Evolutionary conservation across 2,329 filamentous ascomycete species (phyloP).

Genomic region (Diaporthe sp.): DNA sequence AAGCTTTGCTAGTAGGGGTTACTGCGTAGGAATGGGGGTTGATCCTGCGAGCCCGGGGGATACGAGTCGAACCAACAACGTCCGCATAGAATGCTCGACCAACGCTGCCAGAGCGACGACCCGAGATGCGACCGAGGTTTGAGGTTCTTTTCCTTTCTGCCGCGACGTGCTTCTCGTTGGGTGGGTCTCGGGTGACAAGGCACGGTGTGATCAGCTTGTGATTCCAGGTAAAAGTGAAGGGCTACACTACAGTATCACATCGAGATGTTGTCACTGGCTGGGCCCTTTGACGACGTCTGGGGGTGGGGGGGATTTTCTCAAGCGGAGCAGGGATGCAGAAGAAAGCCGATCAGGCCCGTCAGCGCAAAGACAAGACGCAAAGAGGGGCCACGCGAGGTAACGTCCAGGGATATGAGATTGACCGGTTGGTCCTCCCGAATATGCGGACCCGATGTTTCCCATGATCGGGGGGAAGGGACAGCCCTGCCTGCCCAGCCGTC

Average conservation of each 20-base stretch:
- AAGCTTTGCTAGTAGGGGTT: conserved; percentile 15
- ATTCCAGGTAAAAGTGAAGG: background rate
- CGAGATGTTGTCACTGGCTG: conserved; percentile 3
- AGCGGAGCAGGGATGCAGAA: conserved; percentile 1
- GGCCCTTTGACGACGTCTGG: background rate
- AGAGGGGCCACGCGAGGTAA: background rate
- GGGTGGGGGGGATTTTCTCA: background rate
- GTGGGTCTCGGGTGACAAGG: background rate
- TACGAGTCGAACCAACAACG: conserved; percentile 11
- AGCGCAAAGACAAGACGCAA: background rate
- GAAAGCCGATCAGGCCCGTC: background rate
- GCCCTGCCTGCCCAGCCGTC: conserved; percentile 1
- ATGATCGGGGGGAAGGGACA: conserved; percentile 5
- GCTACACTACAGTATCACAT: background rate
- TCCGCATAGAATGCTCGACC: background rate
- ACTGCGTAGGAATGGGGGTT: conserved; percentile 4
- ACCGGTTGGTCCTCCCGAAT: conserved; percentile 21
- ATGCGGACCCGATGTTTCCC: conserved; percentile 21
- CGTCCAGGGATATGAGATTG: conserved; percentile 2
- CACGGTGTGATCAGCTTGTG: conserved; percentile 23
- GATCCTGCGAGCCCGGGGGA: conserved; percentile 5
- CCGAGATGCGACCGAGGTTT: conserved; percentile 9
- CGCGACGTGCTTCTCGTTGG: background rate
- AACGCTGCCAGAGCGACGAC: background rate
- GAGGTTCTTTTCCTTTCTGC: background rate